Percentiles rank a stretch among this genome's conserved stretches.
Conservation (phyloP, 441 rosid species). For the Metrosideros polymorpha region DNA sequence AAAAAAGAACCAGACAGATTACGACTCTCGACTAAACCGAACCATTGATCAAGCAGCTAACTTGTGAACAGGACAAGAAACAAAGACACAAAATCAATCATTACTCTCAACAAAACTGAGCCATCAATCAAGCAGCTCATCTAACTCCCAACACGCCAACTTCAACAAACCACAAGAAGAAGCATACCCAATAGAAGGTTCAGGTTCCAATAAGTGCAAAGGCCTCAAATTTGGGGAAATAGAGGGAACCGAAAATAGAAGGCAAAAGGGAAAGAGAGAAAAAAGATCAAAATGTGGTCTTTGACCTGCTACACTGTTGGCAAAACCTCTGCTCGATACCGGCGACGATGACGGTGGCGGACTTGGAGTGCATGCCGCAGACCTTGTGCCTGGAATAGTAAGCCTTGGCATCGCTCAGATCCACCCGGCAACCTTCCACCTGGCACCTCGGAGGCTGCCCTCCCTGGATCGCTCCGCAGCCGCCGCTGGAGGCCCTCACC, state of each 20-base stretch:
- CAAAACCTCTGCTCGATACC: constrained; percentile 92
- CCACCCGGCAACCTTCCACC: constrained; percentile 90
- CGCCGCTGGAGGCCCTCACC: constrained; percentile 18
- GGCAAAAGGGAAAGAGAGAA: neutral
- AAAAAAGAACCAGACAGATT: neutral
- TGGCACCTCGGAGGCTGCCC: constrained; percentile 72
- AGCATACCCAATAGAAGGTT: neutral
- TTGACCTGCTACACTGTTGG: constrained; percentile 97
- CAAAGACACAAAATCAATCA: neutral
- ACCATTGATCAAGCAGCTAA: neutral
- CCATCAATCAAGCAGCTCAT: neutral
- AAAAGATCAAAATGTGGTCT: neutral
- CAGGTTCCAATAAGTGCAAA: neutral
- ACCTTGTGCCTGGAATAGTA: constrained; percentile 92
- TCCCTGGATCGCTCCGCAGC: constrained; percentile 21
- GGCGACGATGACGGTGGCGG: constrained; percentile 68
- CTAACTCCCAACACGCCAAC: neutral
- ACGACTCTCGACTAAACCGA: neutral
- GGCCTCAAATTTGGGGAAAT: neutral
- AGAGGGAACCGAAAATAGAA: neutral
- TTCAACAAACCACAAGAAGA: neutral
- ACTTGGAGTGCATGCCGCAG: constrained; percentile 77
- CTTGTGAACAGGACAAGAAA: neutral
- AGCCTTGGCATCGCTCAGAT: constrained; percentile 86
- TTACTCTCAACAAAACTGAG: neutral